These are phyloP conservation scores for Aurifilum marmelostoma DNA, from an alignment of 2,329 filamentous ascomycete genomes.

Conservation along the genomic window DNA sequence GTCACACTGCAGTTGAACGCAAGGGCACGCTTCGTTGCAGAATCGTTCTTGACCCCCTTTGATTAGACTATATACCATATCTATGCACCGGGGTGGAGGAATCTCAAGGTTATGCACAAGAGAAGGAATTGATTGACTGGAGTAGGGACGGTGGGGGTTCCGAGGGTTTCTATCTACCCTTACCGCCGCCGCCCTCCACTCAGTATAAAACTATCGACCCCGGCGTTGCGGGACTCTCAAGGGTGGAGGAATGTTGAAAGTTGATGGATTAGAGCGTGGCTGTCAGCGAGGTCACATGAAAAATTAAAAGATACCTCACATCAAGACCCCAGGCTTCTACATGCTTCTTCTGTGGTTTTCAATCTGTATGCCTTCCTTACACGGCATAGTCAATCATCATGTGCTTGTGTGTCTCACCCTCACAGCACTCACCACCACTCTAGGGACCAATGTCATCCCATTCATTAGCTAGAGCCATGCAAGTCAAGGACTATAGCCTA, in stretches of 20 bases:
- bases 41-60: slow-evolving; percentile 90
- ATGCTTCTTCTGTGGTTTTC: not conserved
- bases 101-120: too few species aligned
- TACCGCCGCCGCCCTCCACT: not conserved
- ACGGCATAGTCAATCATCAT: not conserved
- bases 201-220: not conserved
- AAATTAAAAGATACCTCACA: not conserved
- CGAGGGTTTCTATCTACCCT: too few species aligned
- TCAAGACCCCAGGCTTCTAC: not conserved
- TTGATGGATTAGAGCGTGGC: not conserved
- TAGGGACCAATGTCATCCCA: not conserved
- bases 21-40: slow-evolving; percentile 93
- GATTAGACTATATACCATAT: slow-evolving; percentile 6
- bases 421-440: too few species aligned
- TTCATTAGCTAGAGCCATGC: too few species aligned
- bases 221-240: not conserved
- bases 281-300: not conserved
- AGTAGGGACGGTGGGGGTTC: not conserved
- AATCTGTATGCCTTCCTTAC: not conserved
- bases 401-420: not conserved
- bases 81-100: not conserved
- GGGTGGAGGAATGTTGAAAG: not conserved
- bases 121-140: not conserved
- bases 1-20: slow-evolving; percentile 75
- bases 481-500: too few species aligned